Evolutionary conservation across 148 eudicot genomes (phyloP).

Genomic region (Limonium bicolor): DNA sequence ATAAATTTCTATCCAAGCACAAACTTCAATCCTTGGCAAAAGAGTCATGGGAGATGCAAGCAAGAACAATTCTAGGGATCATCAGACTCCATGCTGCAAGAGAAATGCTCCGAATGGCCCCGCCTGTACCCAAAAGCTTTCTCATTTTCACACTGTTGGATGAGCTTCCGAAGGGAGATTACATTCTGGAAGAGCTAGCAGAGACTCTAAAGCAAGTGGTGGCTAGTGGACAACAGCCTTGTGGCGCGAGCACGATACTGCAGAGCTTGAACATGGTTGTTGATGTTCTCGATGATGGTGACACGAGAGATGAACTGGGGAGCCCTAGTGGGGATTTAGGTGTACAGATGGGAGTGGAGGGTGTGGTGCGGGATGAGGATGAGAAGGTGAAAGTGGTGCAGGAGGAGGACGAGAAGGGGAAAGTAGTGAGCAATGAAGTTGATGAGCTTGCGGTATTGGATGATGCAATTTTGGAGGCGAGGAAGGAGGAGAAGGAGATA

Average conservation of each 20-base stretch:
- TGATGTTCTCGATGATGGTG: too few species aligned
- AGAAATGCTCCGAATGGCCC: constrained; percentile 84
- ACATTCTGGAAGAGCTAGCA: constrained; percentile 67
- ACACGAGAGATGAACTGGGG: neutral
- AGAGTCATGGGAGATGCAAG: constrained; percentile 83
- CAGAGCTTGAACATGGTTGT: constrained; percentile 35
- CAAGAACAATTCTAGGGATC: constrained; percentile 67
- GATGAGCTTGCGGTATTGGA: constrained; percentile 40
- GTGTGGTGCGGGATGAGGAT: constrained; percentile 3
- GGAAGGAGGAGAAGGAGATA: constrained; percentile 61
- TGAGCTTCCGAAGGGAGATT: constrained; percentile 85
- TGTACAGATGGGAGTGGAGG: neutral
- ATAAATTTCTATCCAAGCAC: constrained; percentile 42
- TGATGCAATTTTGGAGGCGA: constrained; percentile 37
- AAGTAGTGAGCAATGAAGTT: constrained; percentile 4
- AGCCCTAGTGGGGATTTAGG: neutral
- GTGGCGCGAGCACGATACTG: constrained; percentile 67
- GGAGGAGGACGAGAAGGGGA: neutral
- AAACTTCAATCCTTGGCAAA: constrained; percentile 18
- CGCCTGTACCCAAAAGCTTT: constrained; percentile 72
- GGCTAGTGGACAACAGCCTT: constrained; percentile 30
- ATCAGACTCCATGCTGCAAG: constrained; percentile 78
- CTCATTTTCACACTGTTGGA: constrained; percentile 60
- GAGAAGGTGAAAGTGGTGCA: constrained; percentile 8
- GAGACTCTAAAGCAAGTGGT: constrained; percentile 32